A percentile compares a stretch with the other conserved stretches of the same genome.
Conservation (phyloP, 73 alveolate species). For the Uronychia binucleata region DNA sequence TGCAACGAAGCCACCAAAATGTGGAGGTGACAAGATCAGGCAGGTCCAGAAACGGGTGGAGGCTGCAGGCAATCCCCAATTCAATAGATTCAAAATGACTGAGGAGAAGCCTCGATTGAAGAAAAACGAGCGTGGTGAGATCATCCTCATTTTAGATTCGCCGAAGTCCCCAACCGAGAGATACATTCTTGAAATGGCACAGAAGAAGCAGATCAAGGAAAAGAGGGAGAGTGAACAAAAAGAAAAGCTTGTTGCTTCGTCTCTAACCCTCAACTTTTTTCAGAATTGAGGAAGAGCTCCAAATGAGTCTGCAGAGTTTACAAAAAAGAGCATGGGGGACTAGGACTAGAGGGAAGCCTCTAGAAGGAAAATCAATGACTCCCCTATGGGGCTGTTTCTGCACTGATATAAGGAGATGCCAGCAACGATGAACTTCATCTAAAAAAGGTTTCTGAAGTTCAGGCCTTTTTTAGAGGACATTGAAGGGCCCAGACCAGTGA, state of each 20-base stretch:
- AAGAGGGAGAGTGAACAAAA: background rate
- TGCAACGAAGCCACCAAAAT: background rate
- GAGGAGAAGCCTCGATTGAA: background rate
- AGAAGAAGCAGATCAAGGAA: no score
- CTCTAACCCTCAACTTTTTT: background rate
- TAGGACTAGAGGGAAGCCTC: background rate
- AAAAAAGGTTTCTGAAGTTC: slow-evolving; percentile 32
- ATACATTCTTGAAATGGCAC: background rate
- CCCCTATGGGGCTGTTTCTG: background rate
- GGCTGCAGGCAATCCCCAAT: background rate
- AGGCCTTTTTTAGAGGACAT: slow-evolving; percentile 28
- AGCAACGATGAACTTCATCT: background rate
- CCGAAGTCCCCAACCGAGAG: background rate
- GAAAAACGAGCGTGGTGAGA: background rate
- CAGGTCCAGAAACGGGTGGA: background rate
- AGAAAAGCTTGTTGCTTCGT: background rate
- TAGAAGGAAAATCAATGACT: background rate
- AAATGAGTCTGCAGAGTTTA: background rate
- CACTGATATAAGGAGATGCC: background rate
- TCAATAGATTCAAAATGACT: background rate
- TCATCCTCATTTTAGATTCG: no score
- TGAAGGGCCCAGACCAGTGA: slow-evolving; percentile 7
- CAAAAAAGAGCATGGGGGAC: background rate
- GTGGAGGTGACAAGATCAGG: background rate
- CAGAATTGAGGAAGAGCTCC: background rate